Evolutionary conservation across 2,329 filamentous ascomycete species (phyloP).

Genomic region (Pestalotiopsis sp.): DNA sequence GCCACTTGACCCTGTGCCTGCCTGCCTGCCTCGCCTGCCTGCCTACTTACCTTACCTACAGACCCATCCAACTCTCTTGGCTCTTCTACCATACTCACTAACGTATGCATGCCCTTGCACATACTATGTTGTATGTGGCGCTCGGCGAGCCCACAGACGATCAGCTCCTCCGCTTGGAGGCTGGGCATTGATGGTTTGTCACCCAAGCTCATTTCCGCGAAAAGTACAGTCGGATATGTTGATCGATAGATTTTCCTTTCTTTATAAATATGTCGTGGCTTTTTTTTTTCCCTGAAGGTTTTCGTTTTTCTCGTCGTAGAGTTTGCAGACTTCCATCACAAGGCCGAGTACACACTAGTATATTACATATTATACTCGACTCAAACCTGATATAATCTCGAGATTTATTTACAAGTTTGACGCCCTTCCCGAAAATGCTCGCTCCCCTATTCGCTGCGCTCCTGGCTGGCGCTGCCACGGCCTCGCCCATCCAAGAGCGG

Average conservation of each 20-base stretch:
- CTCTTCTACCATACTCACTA: not conserved
- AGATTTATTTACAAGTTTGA: not conserved
- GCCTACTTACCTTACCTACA: not conserved
- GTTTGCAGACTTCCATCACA: not conserved
- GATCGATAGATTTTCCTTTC: not conserved
- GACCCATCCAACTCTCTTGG: not conserved
- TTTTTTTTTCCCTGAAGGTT: not conserved
- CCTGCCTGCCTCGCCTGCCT: too few species aligned
- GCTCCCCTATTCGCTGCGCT: constrained; percentile 2
- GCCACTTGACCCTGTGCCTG: too few species aligned
- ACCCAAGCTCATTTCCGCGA: not conserved
- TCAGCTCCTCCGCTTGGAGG: not conserved
- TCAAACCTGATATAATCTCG: not conserved
- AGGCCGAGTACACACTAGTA: not conserved
- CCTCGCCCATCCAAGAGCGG: constrained; percentile 8
- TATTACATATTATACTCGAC: not conserved
- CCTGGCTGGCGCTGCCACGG: not conserved
- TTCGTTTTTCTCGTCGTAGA: not conserved
- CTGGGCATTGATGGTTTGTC: not conserved
- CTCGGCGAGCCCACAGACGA: not conserved
- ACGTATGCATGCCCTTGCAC: not conserved
- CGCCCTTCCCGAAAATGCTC: constrained; percentile 2
- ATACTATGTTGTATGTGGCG: constrained; percentile 5
- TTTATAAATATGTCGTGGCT: not conserved
- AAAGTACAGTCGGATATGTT: not conserved